phyloP scores from a whole-genome alignment of 2,329 filamentous ascomycete genomes.

The Arthroderma sp. region DNA sequence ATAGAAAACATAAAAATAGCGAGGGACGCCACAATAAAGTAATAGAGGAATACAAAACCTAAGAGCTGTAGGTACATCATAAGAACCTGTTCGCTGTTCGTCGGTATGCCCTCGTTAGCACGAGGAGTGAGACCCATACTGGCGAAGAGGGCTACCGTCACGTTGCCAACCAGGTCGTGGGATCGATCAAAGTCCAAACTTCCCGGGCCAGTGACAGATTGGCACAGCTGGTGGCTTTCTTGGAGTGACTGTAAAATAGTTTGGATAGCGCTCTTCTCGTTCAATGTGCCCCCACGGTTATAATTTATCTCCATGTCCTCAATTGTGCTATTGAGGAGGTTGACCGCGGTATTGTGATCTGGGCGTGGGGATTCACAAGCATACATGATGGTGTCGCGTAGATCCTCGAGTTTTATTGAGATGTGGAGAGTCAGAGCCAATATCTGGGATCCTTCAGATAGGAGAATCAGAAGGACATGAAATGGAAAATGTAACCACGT shows the following conservation, averaged over 20 bases:
- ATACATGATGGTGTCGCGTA: conserved; percentile 25
- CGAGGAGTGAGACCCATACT: conserved; percentile 27
- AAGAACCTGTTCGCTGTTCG: conserved; percentile 20
- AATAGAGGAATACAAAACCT: conserved; percentile 29
- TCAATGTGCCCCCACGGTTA: conserved; percentile 17
- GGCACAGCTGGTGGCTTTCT: conserved; percentile 18
- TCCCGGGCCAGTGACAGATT: conserved; percentile 9
- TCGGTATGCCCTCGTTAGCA: conserved; percentile 16
- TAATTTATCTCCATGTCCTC: conserved; percentile 29
- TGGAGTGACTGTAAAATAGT: conserved; percentile 20
- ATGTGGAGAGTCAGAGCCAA: conserved; percentile 35
- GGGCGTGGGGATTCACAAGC: conserved; percentile 27
- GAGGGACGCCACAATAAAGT: conserved; percentile 24
- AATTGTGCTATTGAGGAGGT: conserved; percentile 25
- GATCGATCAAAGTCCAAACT: conserved; percentile 18
- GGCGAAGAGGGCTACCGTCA: conserved; percentile 28
- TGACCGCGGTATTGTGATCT: conserved; percentile 16
- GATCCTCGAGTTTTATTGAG: conserved; percentile 28
- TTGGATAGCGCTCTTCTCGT: conserved; percentile 22
- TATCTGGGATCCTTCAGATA: conserved; percentile 53
- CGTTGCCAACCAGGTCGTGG: conserved; percentile 25
- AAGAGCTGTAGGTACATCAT: conserved; percentile 26
- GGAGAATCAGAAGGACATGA: conserved; percentile 40
- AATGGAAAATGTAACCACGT: conserved; percentile 14
- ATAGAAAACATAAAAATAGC: conserved; percentile 25